Base-by-base conservation (phyloP, 768 basidiomycete genomes). In the Amanita subjunquillea region DNA sequence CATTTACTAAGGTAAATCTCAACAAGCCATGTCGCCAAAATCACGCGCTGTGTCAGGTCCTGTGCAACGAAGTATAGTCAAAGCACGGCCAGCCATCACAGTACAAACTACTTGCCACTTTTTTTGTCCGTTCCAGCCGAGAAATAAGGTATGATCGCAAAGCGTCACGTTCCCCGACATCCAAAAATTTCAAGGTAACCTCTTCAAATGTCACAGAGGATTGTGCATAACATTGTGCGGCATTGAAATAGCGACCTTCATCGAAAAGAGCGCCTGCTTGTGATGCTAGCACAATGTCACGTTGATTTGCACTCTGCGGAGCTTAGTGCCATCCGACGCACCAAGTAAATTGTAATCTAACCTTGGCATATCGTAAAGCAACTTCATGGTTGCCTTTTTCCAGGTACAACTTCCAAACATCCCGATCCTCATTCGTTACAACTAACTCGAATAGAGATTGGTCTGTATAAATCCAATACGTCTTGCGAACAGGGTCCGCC, bases 1-100 rank as follows among this genome's bases (percentile, higher is more conserved):
- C 90, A 92, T 72, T 96, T 98, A 67, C 88, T 88, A 13, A 99
- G 80, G 63, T 93, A 97, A 57, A 98, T 91, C 66, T 99, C 96
- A 29, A 96, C 86, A 10, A 99, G 81, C 96, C 96, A 99, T 0
- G 93, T 97, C 15, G 96, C 94, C 17, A 99, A 72, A 83, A 98
- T 92, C 86, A 93, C 93, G 38, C 96, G 79, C 65, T 97, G 94
- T 0, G 91, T 93, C 37, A 87, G 59, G 60, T 96, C 92, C 94
- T 97, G 50, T 22, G 51, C 10, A n/a, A 49, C 37, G 10, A 42
- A 13, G 17, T n/a, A 12, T 42, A 17, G 12, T 29, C 39, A 25
- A 20, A 10, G 47, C 34, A 13, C 34, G 9, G 53, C 30, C 13
- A 8, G 20, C 50, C 23, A 54, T 29, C 22, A 17, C 9, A 30